A percentile compares a stretch with the other conserved stretches of the same genome.
Evolutionary conservation across 768 basidiomycete genomes (phyloP).

Genomic region (Collybiopsis confluens): DNA sequence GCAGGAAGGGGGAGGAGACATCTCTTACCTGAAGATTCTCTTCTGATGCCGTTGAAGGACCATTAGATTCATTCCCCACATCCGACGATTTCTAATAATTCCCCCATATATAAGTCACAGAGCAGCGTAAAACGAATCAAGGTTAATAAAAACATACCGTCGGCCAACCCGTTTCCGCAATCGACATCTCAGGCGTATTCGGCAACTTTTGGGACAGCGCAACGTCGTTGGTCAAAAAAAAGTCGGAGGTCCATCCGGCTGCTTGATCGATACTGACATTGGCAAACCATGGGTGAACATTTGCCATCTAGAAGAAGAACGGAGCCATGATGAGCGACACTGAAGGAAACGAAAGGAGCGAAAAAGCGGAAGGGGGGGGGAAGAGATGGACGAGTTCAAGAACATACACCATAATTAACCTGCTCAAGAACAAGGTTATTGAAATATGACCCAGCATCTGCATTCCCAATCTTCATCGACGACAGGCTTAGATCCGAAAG

Average conservation of each 20-base stretch:
- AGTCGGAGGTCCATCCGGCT: slow-evolving; percentile 77
- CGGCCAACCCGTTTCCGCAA: slow-evolving; percentile 88
- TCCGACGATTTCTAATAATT: slow-evolving; percentile 52
- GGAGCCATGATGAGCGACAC: too few species aligned
- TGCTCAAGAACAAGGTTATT: slow-evolving; percentile 61
- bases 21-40: slow-evolving; percentile 51
- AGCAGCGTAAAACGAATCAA: neutral
- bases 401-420: slow-evolving; percentile 66
- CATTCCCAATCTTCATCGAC: slow-evolving; percentile 64
- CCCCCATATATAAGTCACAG: neutral
- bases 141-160: slow-evolving; percentile 45
- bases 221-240: slow-evolving; percentile 68
- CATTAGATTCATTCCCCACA: slow-evolving; percentile 54
- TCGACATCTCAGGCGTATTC: slow-evolving; percentile 79
- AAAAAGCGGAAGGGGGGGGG: too few species aligned
- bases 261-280: slow-evolving; percentile 61
- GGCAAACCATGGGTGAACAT: slow-evolving; percentile 94
- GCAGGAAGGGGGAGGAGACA: neutral
- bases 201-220: slow-evolving; percentile 42
- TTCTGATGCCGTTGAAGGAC: slow-evolving; percentile 59
- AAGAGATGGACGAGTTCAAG: too few species aligned
- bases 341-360: too few species aligned
- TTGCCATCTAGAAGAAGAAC: slow-evolving; percentile 62
- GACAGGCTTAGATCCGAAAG: slow-evolving; percentile 50
- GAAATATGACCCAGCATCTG: slow-evolving; percentile 87